Percentiles rank a stretch among this genome's conserved stretches.
Evolutionary conservation across 768 basidiomycete genomes (phyloP).

Genomic region (Amanita inopinata): DNA sequence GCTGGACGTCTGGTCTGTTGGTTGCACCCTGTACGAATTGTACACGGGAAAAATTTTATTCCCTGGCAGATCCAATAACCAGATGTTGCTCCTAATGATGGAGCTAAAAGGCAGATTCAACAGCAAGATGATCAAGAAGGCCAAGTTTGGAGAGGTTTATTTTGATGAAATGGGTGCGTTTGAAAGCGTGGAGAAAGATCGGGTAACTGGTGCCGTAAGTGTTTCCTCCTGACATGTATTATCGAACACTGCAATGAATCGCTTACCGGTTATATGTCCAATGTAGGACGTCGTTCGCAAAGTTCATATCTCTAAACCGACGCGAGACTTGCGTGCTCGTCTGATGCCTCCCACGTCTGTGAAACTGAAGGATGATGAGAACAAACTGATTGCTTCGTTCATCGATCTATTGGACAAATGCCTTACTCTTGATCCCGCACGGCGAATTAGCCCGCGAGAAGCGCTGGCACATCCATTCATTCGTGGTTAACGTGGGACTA

Average conservation of each 20-base stretch:
- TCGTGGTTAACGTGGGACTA: slow-evolving; percentile 25
- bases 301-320: slow-evolving; percentile 75
- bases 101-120: slow-evolving; percentile 94
- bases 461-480: slow-evolving; percentile 85
- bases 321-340: slow-evolving; percentile 70
- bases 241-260: slow-evolving; percentile 10
- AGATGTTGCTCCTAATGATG: slow-evolving; percentile 98
- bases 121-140: slow-evolving; percentile 88
- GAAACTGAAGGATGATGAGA: slow-evolving; percentile 85
- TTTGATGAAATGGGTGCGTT: slow-evolving; percentile 93
- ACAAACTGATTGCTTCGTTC: slow-evolving; percentile 67
- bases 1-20: slow-evolving; percentile 94
- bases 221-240: slow-evolving; percentile 5
- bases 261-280: not conserved
- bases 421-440: slow-evolving; percentile 74
- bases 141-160: slow-evolving; percentile 84
- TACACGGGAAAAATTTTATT: slow-evolving; percentile 97
- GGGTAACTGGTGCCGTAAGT: slow-evolving; percentile 76
- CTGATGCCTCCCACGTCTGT: slow-evolving; percentile 72
- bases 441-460: slow-evolving; percentile 84
- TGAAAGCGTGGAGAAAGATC: slow-evolving; percentile 73
- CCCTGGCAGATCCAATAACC: slow-evolving; percentile 93
- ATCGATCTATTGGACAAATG: slow-evolving; percentile 91
- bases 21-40: slow-evolving; percentile 92
- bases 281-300: slow-evolving; percentile 73